phyloP scores from a whole-genome alignment of 305 asterid species.

The Fraxinus dipetala region DNA sequence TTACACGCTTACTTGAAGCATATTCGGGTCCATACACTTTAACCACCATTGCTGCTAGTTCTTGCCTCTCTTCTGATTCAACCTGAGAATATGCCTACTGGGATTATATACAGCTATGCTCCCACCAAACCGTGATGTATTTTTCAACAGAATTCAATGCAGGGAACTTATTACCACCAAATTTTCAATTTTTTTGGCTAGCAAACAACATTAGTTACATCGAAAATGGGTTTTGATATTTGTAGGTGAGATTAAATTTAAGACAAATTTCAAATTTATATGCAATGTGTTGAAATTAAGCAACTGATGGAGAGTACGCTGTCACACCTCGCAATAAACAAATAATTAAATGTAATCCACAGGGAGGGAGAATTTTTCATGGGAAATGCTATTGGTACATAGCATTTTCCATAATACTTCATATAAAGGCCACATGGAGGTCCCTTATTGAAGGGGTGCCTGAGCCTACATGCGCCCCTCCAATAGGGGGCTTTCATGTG shows the following conservation, averaged over 20 bases:
- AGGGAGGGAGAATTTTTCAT: not conserved
- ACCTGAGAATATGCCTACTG: not conserved
- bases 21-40: constrained; percentile 38
- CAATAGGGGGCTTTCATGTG: too few species aligned
- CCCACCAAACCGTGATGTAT: not conserved
- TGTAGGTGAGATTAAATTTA: not conserved
- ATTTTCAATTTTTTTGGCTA: not conserved
- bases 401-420: too few species aligned
- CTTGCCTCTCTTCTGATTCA: constrained; percentile 1
- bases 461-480: too few species aligned
- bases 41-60: constrained; percentile 33
- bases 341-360: not conserved
- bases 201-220: not conserved
- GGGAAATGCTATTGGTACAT: too few species aligned
- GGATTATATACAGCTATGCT: not conserved
- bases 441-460: too few species aligned
- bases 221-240: not conserved
- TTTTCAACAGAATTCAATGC: not conserved
- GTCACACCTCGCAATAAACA: not conserved
- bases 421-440: too few species aligned
- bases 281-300: not conserved
- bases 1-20: constrained; percentile 32
- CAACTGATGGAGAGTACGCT: not conserved
- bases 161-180: not conserved
- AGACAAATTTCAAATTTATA: not conserved